These are phyloP conservation scores for Podospora appendiculata DNA, from an alignment of 495 filamentous ascomycete species.

Conservation along the genomic window DNA sequence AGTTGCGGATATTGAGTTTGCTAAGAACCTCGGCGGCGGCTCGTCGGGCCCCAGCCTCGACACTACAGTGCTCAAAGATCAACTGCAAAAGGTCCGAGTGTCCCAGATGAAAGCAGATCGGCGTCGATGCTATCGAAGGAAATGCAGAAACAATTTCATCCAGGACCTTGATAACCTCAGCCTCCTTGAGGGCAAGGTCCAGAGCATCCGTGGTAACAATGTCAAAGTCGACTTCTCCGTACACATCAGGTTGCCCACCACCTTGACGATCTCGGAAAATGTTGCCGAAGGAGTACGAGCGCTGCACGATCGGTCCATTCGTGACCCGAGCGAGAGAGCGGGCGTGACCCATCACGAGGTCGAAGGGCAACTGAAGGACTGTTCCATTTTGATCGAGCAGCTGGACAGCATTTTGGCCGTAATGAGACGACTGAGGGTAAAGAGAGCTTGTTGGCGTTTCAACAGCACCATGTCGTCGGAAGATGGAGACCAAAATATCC, in stretches of 20 bases:
- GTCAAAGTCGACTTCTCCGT: constrained; percentile 92
- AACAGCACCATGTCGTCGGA: constrained; percentile 86
- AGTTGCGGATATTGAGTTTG: constrained; percentile 77
- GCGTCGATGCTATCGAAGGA: constrained; percentile 57
- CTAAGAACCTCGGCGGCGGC: constrained; percentile 76
- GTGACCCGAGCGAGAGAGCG: constrained; percentile 67
- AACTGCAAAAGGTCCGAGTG: constrained; percentile 77
- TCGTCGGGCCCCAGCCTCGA: constrained; percentile 58
- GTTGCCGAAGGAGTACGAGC: constrained; percentile 81
- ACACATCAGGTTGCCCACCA: constrained; percentile 71
- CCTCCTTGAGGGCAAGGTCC: constrained; percentile 85
- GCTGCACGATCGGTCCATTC: constrained; percentile 51
- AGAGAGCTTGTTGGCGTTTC: constrained; percentile 66
- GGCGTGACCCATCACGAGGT: constrained; percentile 84
- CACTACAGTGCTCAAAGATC: constrained; percentile 82
- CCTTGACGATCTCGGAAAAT: constrained; percentile 73
- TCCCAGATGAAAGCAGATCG: constrained; percentile 88
- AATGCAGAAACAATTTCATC: constrained; percentile 85
- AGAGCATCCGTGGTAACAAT: constrained; percentile 72
- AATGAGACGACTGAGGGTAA: constrained; percentile 75
- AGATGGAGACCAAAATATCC: constrained; percentile 67
- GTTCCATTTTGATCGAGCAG: constrained; percentile 77
- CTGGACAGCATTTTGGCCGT: constrained; percentile 57
- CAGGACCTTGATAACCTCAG: constrained; percentile 87
- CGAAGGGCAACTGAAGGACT: constrained; percentile 82